These are phyloP conservation scores for Acanthamoeba lenticulata DNA, from an alignment of 208 protist species.

Conservation along the genomic window DNA sequence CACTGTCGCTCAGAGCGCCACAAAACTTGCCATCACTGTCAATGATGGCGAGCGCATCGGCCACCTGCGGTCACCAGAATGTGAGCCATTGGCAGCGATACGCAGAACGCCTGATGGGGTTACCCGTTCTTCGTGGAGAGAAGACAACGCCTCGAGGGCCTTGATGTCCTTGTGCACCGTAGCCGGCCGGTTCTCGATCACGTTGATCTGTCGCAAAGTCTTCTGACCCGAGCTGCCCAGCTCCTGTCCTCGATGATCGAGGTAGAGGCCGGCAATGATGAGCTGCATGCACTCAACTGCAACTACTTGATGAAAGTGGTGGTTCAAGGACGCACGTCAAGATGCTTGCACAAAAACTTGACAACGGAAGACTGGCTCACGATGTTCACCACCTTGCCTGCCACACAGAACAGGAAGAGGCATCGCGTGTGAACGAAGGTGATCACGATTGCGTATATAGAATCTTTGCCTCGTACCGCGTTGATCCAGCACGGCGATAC, in stretches of 20 bases:
- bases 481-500: conserved; percentile 34
- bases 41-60: conserved; percentile 1
- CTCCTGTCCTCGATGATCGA: not conserved
- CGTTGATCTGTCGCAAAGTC: conserved; percentile 7
- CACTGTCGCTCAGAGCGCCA: conserved; percentile 43
- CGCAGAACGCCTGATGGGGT: not conserved
- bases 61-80: not conserved
- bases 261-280: not conserved
- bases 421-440: not conserved
- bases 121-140: conserved; percentile 20
- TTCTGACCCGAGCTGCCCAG: not conserved
- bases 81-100: not conserved
- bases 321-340: too few species aligned
- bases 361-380: conserved; percentile 52
- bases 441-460: not conserved
- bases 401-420: not conserved
- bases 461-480: not conserved
- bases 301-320: too few species aligned
- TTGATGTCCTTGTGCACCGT: conserved; percentile 20
- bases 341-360: conserved; percentile 6
- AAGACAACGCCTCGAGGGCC: not conserved
- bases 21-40: conserved; percentile 60
- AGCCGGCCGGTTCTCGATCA: not conserved
- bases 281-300: too few species aligned
- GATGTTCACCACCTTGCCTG: conserved; percentile 33